Base-by-base conservation (phyloP, 2,329 filamentous ascomycete species). In the Sclerotinia subarctica region DNA sequence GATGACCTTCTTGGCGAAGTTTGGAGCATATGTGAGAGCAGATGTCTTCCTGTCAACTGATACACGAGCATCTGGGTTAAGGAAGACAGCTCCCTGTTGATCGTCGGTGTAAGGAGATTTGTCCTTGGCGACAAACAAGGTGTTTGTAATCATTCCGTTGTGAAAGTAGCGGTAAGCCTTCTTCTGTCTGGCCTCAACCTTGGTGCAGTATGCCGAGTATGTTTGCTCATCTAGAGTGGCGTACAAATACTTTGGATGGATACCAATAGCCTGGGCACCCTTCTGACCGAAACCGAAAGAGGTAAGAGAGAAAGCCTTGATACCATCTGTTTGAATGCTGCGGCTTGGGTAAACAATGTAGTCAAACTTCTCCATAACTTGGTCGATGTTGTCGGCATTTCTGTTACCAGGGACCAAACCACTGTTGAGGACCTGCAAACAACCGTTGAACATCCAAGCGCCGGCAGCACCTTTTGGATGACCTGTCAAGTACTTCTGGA, bases 391-490 rank as follows among this genome's bases (percentile, higher is more conserved):
- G 83, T 99, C 95, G 64, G 95, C 95, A 76, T 99, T 99, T 77
- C 94, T 91, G 83, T 99, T 99, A 69, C 95, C 95, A 19, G 95
- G 95, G 32, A 99, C 94, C 62, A 99, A 84, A 77, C 95, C 95
- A 64, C 86, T 90, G 84, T 98, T 96, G 75, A 99, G 87, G 57
- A 97, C 93, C 80, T 99, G 95, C 79, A 99, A 83, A 79, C 92
- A 95, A 73, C 95, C 95, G 84, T 99, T 99, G 86, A 99, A 89
- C 95, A 99, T 99, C 94, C 95, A 99, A 60, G 94, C 95, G 84
- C 95, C 95, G 70, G 95, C 95, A 76, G 95, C 94, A 89, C 95
- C 95, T 88, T 99, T 99, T 77, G 95, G 95, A 79, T 99, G 95
- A 80, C 95, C 95, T 66, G 96, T 99, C 70, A 99, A 89, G 80